phyloP scores from a whole-genome alignment of 768 basidiomycete species.

The Agrocybe praecox region DNA sequence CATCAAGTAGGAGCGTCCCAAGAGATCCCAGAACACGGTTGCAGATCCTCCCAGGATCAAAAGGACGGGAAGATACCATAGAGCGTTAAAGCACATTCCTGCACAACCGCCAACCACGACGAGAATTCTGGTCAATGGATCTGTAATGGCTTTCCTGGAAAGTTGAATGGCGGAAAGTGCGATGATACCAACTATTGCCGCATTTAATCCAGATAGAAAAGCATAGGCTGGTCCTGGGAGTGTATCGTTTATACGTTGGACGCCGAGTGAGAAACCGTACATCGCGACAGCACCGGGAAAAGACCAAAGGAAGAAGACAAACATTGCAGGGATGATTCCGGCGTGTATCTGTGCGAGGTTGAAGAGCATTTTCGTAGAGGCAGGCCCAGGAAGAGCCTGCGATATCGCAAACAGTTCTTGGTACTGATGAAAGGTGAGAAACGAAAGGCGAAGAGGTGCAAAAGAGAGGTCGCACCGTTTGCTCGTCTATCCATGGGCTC shows the following conservation, averaged over 20 bases:
- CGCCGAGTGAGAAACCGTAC: slow-evolving; percentile 46
- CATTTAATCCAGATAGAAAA: slow-evolving; percentile 54
- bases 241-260: slow-evolving; percentile 39
- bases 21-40: slow-evolving; percentile 43
- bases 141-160: slow-evolving; percentile 45
- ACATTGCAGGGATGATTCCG: slow-evolving; percentile 40
- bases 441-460: background rate
- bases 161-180: slow-evolving; percentile 54
- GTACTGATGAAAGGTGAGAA: slow-evolving; percentile 27
- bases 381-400: slow-evolving; percentile 52
- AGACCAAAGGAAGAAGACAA: slow-evolving; percentile 46
- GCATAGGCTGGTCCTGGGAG: slow-evolving; percentile 51
- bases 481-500: slow-evolving; percentile 42
- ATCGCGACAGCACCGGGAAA: slow-evolving; percentile 52
- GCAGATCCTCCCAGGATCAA: slow-evolving; percentile 40
- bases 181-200: slow-evolving; percentile 55
- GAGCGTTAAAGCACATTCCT: slow-evolving; percentile 52
- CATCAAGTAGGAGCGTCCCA: slow-evolving; percentile 18
- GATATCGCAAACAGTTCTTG: slow-evolving; percentile 50
- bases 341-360: slow-evolving; percentile 44
- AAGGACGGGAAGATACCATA: slow-evolving; percentile 55
- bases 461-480: slow-evolving; percentile 32
- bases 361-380: slow-evolving; percentile 50
- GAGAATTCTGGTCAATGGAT: slow-evolving; percentile 40
- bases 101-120: slow-evolving; percentile 44